Conservation (phyloP, 2,329 filamentous ascomycete genomes). For the Calonectria ilicicola region DNA sequence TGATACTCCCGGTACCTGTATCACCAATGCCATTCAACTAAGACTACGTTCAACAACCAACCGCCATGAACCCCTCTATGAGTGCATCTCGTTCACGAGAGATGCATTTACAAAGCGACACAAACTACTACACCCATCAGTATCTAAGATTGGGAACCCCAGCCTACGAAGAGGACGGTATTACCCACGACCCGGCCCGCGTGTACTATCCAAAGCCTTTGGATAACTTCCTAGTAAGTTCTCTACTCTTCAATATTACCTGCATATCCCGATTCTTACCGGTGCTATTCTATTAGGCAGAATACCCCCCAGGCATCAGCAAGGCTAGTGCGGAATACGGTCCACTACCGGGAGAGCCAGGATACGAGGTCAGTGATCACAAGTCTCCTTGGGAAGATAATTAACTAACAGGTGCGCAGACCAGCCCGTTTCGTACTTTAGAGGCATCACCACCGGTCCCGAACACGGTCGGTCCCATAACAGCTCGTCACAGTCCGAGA, state of each 20-base stretch:
- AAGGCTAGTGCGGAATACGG: constrained; percentile 30
- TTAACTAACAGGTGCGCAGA: constrained; percentile 26
- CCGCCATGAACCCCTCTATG: constrained; percentile 26
- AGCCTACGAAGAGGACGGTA: constrained; percentile 32
- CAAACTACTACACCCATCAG: constrained; percentile 20
- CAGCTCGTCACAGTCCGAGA: constrained; percentile 52
- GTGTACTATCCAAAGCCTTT: constrained; percentile 31
- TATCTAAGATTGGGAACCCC: constrained; percentile 34
- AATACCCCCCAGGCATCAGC: constrained; percentile 22
- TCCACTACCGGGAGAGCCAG: constrained; percentile 34
- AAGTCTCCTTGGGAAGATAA: not conserved
- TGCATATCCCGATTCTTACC: not conserved
- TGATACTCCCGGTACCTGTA: constrained; percentile 55
- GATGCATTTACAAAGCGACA: constrained; percentile 21
- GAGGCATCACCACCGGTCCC: constrained; percentile 63
- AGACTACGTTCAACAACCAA: constrained; percentile 28
- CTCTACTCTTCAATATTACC: not conserved
- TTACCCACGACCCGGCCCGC: constrained; percentile 31
- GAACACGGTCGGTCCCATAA: constrained; percentile 43
- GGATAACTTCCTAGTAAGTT: constrained; percentile 34
- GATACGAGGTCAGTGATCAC: constrained; percentile 33
- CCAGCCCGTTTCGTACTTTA: constrained; percentile 52
- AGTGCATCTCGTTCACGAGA: constrained; percentile 29
- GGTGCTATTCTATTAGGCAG: constrained; percentile 18
- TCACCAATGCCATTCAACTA: constrained; percentile 58